Evolutionary conservation across 352 stramenopile species (phyloP), one percentile per base, ranked within the genome.

Genomic region (Thraustotheca clavata): DNA sequence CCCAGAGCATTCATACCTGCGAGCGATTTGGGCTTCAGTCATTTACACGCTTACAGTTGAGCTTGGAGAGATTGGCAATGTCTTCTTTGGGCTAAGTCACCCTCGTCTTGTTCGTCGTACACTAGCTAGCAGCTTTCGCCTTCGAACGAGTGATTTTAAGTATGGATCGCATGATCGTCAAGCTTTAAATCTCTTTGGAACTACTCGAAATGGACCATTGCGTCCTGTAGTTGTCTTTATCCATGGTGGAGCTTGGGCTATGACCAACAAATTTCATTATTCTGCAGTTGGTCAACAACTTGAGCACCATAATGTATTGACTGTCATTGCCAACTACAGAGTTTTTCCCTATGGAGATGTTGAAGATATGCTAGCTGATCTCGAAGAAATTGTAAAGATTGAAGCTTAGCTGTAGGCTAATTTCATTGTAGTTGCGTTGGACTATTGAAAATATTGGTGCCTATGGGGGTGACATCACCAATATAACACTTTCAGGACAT

Each of bases 201-300:
- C 49, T 40, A 74, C 67, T 46, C 7, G 11, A 12, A 8, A 9
- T n/a, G 34, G 16, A 18, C 12, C 12, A 2, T 11, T 24, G 1
- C 73, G 70, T 27, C 90, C 90, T 11, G 83, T 97, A 31, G 62
- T 98, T 5, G 71, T 98, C 32, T 98, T 98, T 61, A 73, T 96
- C 61, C 87, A 94, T 22, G 91, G 91, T 46, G 91, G 88, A n/a
- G 82, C 76, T n/a, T 91, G 80, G 79, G 79, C 78, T n/a, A 87
- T 86, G 36, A 80, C 76, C 2, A 76, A 88, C 68, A 87, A 89
- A 71, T 91, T 79, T 78, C 79, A 91, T 70, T 91, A 88, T 59
- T 76, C 70, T 22, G 69, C 86, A 16, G 79, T 89, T 22, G 82
- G 79, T 8, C 67, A 86, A 59, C 79, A 79, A 60, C 67, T 91